phyloP scores from a whole-genome alignment of 805 yeast species.

The Jamesozyma piceae region DNA sequence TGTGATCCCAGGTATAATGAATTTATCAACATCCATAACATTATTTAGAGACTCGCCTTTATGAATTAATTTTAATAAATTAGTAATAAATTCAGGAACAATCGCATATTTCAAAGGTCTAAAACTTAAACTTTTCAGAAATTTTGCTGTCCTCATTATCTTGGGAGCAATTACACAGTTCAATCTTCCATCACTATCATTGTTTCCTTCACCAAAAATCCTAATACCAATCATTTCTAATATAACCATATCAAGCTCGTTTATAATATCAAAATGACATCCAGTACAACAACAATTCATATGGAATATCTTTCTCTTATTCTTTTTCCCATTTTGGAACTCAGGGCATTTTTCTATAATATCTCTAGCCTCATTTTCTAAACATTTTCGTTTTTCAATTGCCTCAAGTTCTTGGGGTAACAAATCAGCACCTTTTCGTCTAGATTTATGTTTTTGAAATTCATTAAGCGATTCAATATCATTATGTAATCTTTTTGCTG shows the following conservation, averaged over 20 bases:
- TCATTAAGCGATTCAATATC: constrained; percentile 61
- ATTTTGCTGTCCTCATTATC: constrained; percentile 79
- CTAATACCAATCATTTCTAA: constrained; percentile 50
- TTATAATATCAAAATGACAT: constrained; percentile 40
- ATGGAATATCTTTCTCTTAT: constrained; percentile 19
- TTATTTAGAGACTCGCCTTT: constrained; percentile 4
- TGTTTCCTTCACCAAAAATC: constrained; percentile 31
- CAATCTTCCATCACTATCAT: constrained; percentile 16
- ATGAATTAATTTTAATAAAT: constrained; percentile 32
- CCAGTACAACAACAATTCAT: constrained; percentile 56
- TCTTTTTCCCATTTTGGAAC: constrained; percentile 1
- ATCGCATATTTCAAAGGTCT: constrained; percentile 42
- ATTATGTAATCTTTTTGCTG: constrained; percentile 54
- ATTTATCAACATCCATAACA: constrained; percentile 15
- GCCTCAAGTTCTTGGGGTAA: constrained; percentile 36
- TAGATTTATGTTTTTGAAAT: constrained; percentile 44
- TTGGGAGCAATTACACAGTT: constrained; percentile 68
- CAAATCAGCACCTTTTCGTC: constrained; percentile 25
- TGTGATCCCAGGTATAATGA: constrained; percentile 30
- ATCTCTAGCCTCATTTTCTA: constrained; percentile 19
- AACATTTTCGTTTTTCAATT: constrained; percentile 23
- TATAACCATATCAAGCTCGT: constrained; percentile 35
- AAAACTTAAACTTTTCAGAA: constrained; percentile 57
- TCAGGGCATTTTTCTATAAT: constrained; percentile 1
- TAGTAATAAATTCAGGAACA: constrained; percentile 45